Evolutionary conservation across 495 filamentous ascomycete genomes (phyloP), one percentile per base, ranked within the genome.

Genomic region (Massariosphaeria phaeospora): DNA sequence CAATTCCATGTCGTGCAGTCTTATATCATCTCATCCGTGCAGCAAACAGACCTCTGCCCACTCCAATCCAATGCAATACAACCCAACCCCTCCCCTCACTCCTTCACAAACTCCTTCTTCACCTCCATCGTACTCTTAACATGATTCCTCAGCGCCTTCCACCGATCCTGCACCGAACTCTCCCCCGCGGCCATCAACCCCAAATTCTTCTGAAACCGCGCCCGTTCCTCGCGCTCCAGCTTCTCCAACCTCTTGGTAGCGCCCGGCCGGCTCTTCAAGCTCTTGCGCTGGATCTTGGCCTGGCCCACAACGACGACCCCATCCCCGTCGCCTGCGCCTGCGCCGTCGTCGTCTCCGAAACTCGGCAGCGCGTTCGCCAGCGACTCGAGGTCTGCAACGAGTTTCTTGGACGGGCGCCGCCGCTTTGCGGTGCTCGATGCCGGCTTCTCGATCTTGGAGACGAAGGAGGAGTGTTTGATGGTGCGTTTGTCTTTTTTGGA

Each of bases 161-260:
- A 88, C 33, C 82, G 72, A 66, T 70, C 79, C 33, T 78, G 71
- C 17, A 77, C 80, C 5, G 76, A 67, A 24, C 62, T 61, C 20
- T 39, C n/a, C 27, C 55, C 52, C 31, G 55, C 56, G 52, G 79
- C 61, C 70, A 82, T 75, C 52, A 64, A 48, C 33, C 85, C 89
- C 76, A 97, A 71, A 69, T 90, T 96, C 70, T 74, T 78, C 51
- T 78, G 82, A 65, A 96, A 96, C 52, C 91, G 75, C 69, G 88
- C 82, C 66, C 84, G 81, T 76, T 97, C 91, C 58, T 75, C 69
- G 68, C 72, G 79, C 45, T 94, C 85, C 24, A 96, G 34, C 67
- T 79, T 82, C 68, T 89, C 88, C 71, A 85, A 90, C 60, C 80
- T 76, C 77, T 89, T 95, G 73, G 88, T 74, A 12, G 88, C 88